phyloP scores from a whole-genome alignment of 176 grass and related monocot genomes.

The Oryza glumipatula region DNA sequence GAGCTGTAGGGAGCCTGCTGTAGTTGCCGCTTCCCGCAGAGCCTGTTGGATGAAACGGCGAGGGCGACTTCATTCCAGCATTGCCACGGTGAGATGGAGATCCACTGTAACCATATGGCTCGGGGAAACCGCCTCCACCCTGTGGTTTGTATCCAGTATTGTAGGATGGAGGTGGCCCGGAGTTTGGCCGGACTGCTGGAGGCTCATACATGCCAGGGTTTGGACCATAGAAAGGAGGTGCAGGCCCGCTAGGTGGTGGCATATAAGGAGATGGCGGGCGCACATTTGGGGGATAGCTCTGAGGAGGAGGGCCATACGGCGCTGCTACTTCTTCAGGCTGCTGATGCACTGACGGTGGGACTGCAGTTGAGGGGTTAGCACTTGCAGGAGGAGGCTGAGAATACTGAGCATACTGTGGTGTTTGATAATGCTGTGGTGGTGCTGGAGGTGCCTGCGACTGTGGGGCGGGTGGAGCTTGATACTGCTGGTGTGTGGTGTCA shows the following conservation, averaged over 20 bases:
- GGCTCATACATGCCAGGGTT: constrained; percentile 60
- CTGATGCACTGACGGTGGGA: constrained; percentile 43
- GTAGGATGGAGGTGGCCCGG: constrained; percentile 49
- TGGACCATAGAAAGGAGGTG: constrained; percentile 63
- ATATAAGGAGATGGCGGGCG: constrained; percentile 54
- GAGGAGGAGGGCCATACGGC: constrained; percentile 54
- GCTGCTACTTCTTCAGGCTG: constrained; percentile 56
- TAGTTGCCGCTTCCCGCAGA: constrained; percentile 55
- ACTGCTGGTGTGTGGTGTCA: constrained; percentile 61
- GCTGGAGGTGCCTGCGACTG: constrained; percentile 41
- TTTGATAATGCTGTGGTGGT: constrained; percentile 45
- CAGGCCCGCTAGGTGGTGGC: constrained; percentile 52
- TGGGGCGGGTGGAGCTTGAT: constrained; percentile 44
- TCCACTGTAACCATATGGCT: constrained; percentile 66
- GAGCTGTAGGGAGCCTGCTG: constrained; percentile 64
- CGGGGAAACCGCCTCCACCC: constrained; percentile 45
- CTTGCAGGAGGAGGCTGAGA: constrained; percentile 49
- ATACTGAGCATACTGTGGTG: constrained; percentile 50
- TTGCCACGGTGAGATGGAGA: constrained; percentile 67
- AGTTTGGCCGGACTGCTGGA: constrained; percentile 53
- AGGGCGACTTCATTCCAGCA: constrained; percentile 54
- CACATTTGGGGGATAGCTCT: constrained; percentile 61
- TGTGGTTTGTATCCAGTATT: constrained; percentile 63
- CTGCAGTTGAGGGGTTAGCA: constrained; percentile 52
- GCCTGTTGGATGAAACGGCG: constrained; percentile 46